Percentiles rank a stretch among this genome's conserved stretches.
These are phyloP conservation scores for Wallacemonas sp. DNA, from an alignment of 208 protist species.

Conservation along the genomic window DNA sequence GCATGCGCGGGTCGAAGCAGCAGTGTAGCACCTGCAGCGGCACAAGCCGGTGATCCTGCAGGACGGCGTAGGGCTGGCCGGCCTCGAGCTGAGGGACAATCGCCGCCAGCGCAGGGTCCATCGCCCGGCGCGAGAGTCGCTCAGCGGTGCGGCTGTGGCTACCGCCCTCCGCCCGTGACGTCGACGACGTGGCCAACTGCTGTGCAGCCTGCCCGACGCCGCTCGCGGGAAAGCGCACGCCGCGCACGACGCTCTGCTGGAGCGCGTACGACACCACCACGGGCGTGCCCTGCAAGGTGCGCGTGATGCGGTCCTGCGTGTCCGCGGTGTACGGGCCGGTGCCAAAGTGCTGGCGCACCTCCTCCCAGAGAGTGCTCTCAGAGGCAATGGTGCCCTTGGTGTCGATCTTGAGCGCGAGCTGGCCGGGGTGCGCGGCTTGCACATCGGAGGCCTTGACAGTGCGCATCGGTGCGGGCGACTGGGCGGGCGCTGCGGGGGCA, in stretches of 20 bases:
- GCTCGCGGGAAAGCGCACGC: conserved; percentile 57
- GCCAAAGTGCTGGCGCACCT: conserved; percentile 87
- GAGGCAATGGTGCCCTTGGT: conserved; percentile 84
- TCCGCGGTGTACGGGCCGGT: conserved; percentile 67
- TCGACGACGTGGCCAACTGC: too few relatives aligned
- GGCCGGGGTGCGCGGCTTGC: conserved; percentile 29
- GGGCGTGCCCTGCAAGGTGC: conserved; percentile 67
- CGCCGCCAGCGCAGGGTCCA: conserved; percentile 41
- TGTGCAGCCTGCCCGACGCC: neutral
- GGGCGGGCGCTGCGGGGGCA: too few relatives aligned
- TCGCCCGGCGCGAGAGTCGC: neutral
- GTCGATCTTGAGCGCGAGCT: conserved; percentile 79
- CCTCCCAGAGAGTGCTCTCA: conserved; percentile 81
- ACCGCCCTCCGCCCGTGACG: too few relatives aligned
- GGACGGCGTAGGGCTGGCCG: conserved; percentile 75
- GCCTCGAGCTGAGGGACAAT: conserved; percentile 55
- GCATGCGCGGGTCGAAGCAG: conserved; percentile 82
- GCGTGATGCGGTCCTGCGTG: conserved; percentile 62
- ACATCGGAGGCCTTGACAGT: too few relatives aligned
- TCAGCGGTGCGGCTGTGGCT: too few relatives aligned
- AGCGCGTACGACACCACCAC: conserved; percentile 74
- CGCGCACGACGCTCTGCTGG: conserved; percentile 62
- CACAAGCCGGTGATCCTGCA: conserved; percentile 52
- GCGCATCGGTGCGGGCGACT: too few relatives aligned
- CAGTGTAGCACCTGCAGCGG: conserved; percentile 90